These are phyloP conservation scores for Panaeolus papilionaceus DNA, from an alignment of 768 basidiomycete genomes.

Conservation along the genomic window DNA sequence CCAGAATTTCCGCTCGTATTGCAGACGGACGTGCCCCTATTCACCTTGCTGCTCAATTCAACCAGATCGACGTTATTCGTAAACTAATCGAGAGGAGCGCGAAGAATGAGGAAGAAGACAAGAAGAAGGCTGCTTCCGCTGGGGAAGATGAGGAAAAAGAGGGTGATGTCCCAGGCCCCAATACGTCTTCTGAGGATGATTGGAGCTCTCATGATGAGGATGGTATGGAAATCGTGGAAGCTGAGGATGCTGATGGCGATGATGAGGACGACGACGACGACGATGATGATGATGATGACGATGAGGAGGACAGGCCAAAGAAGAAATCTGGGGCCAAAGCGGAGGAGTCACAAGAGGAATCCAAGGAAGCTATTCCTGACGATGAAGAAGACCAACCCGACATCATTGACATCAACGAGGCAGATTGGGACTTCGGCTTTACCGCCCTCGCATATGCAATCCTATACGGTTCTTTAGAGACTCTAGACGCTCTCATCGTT, in stretches of 20 bases:
- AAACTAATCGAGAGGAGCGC: conserved; percentile 60
- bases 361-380: conserved; percentile 48
- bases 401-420: conserved; percentile 56
- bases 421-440: conserved; percentile 66
- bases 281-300: conserved; percentile 26
- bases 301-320: conserved; percentile 21
- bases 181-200: conserved; percentile 52
- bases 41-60: conserved; percentile 61
- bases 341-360: conserved; percentile 19
- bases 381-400: conserved; percentile 57
- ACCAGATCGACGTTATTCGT: conserved; percentile 45
- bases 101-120: conserved; percentile 40
- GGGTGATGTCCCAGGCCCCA: conserved; percentile 33
- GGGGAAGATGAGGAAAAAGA: conserved; percentile 33
- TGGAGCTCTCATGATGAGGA: conserved; percentile 54
- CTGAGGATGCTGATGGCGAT: conserved; percentile 37
- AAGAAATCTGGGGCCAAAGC: conserved; percentile 27
- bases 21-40: conserved; percentile 62
- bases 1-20: conserved; percentile 59
- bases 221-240: conserved; percentile 38
- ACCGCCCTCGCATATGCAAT: conserved; percentile 59
- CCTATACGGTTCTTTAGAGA: conserved; percentile 48
- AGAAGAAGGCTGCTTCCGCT: conserved; percentile 31
- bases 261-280: conserved; percentile 29
- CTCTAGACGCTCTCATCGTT: conserved; percentile 52